Base-by-base conservation (phyloP, 805 yeast genomes). In the Yamadazyma paraphyllophila region DNA sequence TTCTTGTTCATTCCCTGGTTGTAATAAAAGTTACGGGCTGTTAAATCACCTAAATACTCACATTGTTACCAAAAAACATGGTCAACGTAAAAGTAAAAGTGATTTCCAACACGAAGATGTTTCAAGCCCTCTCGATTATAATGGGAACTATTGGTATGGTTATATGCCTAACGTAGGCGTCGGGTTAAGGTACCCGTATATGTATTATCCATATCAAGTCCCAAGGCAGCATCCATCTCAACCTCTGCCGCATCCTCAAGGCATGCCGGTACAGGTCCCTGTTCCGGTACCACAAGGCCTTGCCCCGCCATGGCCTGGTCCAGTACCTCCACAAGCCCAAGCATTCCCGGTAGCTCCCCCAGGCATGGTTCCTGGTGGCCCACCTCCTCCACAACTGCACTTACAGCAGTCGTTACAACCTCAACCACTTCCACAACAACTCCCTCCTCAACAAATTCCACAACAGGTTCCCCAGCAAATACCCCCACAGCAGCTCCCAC, bases 11-110 rank as follows among this genome's bases (percentile, higher is more conserved):
- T 65, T 44, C 42, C 66, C 69, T 9, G 74, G 72, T 1, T 71
- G 76, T 51, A 54, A 63, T 43, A 71, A 71, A 51, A 65, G 72
- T 48, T 71, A 71, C 51, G 76, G 76, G 0, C 63, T 69, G 39
- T 57, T 71, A 41, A 71, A 71, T 54, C 76, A 71, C 53, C 53
- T 71, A 41, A 71, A 71, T 53, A 71, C 76, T 10, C 76, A 71
- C 52, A 70, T 71, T 4, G 74, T 71, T 25, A 69, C 74, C 49
- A 70, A 71, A 48, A 71, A 67, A 38, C 76, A 71, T 49, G 76
- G 76, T n/a, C 66, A 60, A 41, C 56, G 75, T 31, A 69, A 69
- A 52, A 61, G 67, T 24, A 71, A 69, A 49, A 66, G 67, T 14
- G 74, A 71, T 47, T 71, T 67, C 53, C 70, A 67, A 44, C 49